Base-by-base conservation (phyloP, 768 basidiomycete species). In the Sporobolomyces pararoseus region DNA sequence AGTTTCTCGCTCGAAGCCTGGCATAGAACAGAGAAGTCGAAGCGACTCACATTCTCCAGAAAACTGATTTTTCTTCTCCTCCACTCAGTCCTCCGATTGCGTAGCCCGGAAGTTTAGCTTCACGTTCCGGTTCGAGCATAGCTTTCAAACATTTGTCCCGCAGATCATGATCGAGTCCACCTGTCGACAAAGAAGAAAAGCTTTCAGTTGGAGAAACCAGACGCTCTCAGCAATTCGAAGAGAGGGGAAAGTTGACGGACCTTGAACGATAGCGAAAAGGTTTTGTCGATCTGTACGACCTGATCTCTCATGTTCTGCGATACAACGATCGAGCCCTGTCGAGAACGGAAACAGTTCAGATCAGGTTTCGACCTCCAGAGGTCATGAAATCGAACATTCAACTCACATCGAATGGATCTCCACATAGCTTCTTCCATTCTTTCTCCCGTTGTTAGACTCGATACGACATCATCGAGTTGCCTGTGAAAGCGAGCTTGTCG, bases 201-300 rank as follows among this genome's bases (percentile, higher is more conserved):
- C 6, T n/a, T 57, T 35, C 34, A 25, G 19, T 23, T 39, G 35
- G 2, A 47, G 9, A 34, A 13, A 32, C 6, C 10, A 47, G 10
- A 13, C 14, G 10, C 9, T 9, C 39, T 9, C 39, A 23, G 46
- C 10, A 6, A 12, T 13, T 21, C 27, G 50, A 16, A 25, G 60
- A 32, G 31, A 23, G 31, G 49, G 49, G 46, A 19, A 4, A n/a
- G 44, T 16, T 17, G 39, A 37, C 63, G 17, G 17, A 68, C 91
- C 91, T 79, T 95, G 91, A 13, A 94, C 86, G 63, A 95, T 95
- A 2, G 92, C 92, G 76, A 95, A 95, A 6, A 95, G 82, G 77
- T 92, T 93, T 77, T 94, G 91, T 4, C 77, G 82, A 59, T 84
- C 80, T 59, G 83, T 82, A 74, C 84, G 86, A 0, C 89, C 89